Conservation (phyloP, 257 asterid genomes). For the Salvia miltiorrhiza region DNA sequence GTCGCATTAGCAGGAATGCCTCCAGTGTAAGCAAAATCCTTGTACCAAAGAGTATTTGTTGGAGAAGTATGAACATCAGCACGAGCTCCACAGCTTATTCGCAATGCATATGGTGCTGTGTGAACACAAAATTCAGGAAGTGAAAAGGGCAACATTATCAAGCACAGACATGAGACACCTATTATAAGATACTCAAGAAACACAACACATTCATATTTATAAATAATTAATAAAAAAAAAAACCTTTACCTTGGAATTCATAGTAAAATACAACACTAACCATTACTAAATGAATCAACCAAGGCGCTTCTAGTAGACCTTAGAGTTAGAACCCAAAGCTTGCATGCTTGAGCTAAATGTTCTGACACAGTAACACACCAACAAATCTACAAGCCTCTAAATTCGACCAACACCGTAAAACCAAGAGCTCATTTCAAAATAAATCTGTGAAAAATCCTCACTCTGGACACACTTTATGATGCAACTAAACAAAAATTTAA, state of each 20-base stretch:
- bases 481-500: not conserved
- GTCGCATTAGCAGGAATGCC: conserved; percentile 84
- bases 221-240: no score
- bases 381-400: conserved; percentile 13
- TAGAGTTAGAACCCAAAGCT: not conserved
- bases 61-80: conserved; percentile 59
- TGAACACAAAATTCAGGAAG: conserved; percentile 14
- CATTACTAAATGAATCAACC: not conserved
- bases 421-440: conserved; percentile 13
- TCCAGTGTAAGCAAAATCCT: conserved; percentile 93
- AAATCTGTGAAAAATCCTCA: conserved; percentile 3
- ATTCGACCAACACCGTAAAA: not conserved
- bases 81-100: conserved; percentile 98
- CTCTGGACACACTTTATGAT: not conserved
- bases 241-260: not conserved
- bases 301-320: not conserved
- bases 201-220: not conserved
- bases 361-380: not conserved
- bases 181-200: conserved; percentile 3
- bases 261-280: conserved; percentile 5
- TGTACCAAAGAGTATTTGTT: conserved; percentile 75
- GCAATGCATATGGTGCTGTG: conserved; percentile 84
- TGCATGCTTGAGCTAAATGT: conserved; percentile 8
- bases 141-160: not conserved
- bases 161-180: not conserved